A percentile compares a stretch with the other conserved stretches of the same genome.
Evolutionary conservation across 2,329 filamentous ascomycete genomes (phyloP).

Genomic region (Nigrograna mackinnonii): DNA sequence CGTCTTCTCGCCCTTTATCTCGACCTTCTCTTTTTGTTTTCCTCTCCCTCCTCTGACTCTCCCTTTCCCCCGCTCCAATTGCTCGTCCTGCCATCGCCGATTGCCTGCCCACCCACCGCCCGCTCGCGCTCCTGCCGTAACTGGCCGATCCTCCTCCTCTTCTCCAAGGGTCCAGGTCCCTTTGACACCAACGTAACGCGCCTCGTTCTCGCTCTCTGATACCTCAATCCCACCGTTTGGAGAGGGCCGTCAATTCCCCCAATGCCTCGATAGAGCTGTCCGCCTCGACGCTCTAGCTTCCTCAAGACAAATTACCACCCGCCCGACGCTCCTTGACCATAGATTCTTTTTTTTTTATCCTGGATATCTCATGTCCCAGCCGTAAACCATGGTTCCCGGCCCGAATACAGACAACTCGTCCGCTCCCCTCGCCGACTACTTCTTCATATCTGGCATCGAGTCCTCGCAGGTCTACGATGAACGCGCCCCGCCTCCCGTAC

Average conservation of each 20-base stretch:
- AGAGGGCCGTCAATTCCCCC: constrained; percentile 35
- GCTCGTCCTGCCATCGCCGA: too few species aligned
- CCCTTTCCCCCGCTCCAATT: background rate
- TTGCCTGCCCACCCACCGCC: too few species aligned
- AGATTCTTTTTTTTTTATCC: too few species aligned
- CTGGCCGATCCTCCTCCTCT: too few species aligned
- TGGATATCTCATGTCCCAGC: constrained; percentile 31
- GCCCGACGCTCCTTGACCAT: constrained; percentile 26
- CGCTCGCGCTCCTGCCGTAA: constrained; percentile 1
- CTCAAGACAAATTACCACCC: constrained; percentile 12
- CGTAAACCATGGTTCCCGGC: background rate
- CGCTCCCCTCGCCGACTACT: constrained; percentile 66
- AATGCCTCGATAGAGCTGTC: constrained; percentile 36
- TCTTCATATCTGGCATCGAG: constrained; percentile 64
- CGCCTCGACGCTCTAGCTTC: constrained; percentile 14
- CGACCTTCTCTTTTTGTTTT: too few species aligned
- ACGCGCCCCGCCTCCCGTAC: constrained; percentile 32
- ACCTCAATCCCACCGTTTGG: too few species aligned
- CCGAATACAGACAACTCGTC: constrained; percentile 45
- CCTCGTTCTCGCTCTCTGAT: too few species aligned
- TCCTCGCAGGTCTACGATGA: constrained; percentile 56
- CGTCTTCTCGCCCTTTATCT: too few species aligned
- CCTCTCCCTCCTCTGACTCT: too few species aligned
- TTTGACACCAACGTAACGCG: too few species aligned
- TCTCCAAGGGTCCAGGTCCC: too few species aligned